Base-by-base conservation (phyloP, 805 yeast species). In the Alloascoidea africana region DNA sequence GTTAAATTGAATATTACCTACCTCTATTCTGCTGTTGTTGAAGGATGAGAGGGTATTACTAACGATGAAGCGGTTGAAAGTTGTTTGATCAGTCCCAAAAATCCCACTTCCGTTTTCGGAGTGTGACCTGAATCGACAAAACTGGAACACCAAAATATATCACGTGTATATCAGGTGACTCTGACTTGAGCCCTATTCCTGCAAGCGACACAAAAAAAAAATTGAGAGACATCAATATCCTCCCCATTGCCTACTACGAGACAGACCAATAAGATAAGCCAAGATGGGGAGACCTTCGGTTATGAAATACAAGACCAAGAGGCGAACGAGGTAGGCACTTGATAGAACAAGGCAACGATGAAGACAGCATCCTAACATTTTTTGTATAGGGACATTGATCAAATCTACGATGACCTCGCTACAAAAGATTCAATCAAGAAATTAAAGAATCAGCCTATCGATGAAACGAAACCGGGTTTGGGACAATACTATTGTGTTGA, bases 401-500 rank as follows among this genome's bases (percentile, higher is more conserved):
- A 77, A 50, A 79, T 91, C 42, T 73, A 79, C 51, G 65, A 72
- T 30, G 99, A 91, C 51, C 57, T 91, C 38, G 62, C 78, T 2
- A 58, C 74, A 3, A 65, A 69, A 32, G 80, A 76, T 30, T 60
- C 77, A n/a, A 77, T 85, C 39, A 56, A 66, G 39, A 62, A 66
- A 33, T 64, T 86, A 40, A 70, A 82, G 53, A 76, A 81, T 53
- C 97, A 89, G 58, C 81, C 84, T 3, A 56, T 82, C 40, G 96
- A 89, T 56, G 97, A 89, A 59, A 73, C 76, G 34, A 78, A 79
- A 52, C 87, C 96, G 1, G 99, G 99, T 1, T 61, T 91, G 46
- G 99, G 96, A 13, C 97, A 91, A 58, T 79, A 73, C 58, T 91
- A 84, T 57, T 91, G 97, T 58, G 68, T 91, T 38, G 94, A 86